phyloP scores from a whole-genome alignment of 345 rosid species.

The Excoecaria cochinchinensis region DNA sequence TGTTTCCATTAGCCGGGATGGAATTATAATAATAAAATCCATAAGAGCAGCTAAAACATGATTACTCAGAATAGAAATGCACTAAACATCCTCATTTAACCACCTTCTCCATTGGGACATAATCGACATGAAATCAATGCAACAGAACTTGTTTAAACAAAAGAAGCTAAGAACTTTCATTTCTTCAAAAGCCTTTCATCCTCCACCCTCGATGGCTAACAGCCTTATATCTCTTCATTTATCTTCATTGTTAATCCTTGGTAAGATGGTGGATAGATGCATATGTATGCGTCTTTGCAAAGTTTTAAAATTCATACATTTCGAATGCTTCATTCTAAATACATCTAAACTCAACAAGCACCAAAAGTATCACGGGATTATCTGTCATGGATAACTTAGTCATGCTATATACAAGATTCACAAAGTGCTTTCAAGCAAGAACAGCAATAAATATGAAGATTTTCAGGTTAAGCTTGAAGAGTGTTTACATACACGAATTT shows the following conservation, averaged over 20 bases:
- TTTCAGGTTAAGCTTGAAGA: neutral
- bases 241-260: neutral
- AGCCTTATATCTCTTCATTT: neutral
- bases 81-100: neutral
- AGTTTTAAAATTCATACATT: neutral
- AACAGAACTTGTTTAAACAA: neutral
- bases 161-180: neutral
- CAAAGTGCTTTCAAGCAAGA: neutral
- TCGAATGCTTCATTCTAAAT: neutral
- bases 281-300: neutral
- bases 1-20: neutral
- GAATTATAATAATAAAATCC: neutral
- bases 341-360: neutral
- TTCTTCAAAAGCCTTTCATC: neutral
- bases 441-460: neutral
- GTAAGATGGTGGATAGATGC: neutral
- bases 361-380: neutral
- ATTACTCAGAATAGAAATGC: neutral
- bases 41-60: neutral
- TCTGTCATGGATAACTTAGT: neutral
- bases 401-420: no score
- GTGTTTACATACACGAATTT: conserved; percentile 49
- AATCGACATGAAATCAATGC: neutral
- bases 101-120: neutral
- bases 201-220: no score